phyloP scores from a whole-genome alignment of 2,329 filamentous ascomycete genomes.

The Periconia digitata region DNA sequence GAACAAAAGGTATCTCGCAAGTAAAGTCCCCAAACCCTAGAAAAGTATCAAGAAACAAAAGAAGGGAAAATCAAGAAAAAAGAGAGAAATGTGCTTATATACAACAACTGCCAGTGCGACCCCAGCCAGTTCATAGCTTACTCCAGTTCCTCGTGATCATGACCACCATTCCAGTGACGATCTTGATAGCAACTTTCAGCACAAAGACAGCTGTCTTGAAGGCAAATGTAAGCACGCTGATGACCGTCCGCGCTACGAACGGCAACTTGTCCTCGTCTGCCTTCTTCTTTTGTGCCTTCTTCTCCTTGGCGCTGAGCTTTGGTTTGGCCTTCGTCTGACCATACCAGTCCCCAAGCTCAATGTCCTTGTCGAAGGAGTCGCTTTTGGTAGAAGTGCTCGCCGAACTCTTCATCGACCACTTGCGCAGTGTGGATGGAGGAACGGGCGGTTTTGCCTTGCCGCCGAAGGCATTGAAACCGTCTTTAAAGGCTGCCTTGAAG shows the following conservation, averaged over 20 bases:
- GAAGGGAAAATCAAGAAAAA: slow-evolving; percentile 1
- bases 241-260: slow-evolving; percentile 41
- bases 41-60: background rate
- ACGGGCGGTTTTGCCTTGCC: slow-evolving; percentile 26
- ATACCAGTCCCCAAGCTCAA: slow-evolving; percentile 42
- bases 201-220: slow-evolving; percentile 48
- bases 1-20: background rate
- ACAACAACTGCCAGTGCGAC: background rate
- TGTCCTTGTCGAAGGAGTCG: slow-evolving; percentile 37
- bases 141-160: slow-evolving; percentile 40
- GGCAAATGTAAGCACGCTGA: slow-evolving; percentile 44
- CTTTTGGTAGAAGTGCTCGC: slow-evolving; percentile 19
- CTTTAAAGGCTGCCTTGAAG: slow-evolving; percentile 33
- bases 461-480: slow-evolving; percentile 36
- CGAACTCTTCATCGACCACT: slow-evolving; percentile 26
- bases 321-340: slow-evolving; percentile 26
- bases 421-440: slow-evolving; percentile 19
- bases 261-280: slow-evolving; percentile 42
- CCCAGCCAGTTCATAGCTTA: slow-evolving; percentile 26
- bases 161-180: slow-evolving; percentile 43
- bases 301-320: background rate
- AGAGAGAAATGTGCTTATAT: background rate
- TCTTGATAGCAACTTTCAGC: slow-evolving; percentile 45
- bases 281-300: slow-evolving; percentile 9
- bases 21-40: background rate